Percentiles rank a stretch among this genome's conserved stretches.
These are phyloP conservation scores for Aspergillus taichungensis DNA, from an alignment of 495 filamentous ascomycete genomes.

Conservation along the genomic window DNA sequence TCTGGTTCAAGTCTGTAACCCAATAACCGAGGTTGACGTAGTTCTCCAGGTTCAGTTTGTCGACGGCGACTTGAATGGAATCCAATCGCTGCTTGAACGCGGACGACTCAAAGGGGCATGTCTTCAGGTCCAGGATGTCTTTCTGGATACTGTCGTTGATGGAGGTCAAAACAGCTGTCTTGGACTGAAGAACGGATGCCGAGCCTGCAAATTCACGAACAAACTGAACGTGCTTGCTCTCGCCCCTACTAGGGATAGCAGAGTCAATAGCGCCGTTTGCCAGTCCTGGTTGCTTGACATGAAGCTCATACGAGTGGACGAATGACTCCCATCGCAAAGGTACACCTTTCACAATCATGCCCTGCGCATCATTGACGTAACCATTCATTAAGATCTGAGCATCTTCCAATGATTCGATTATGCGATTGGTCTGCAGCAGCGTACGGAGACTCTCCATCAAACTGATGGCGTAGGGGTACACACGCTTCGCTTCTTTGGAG, in stretches of 20 bases:
- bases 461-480: slow-evolving; percentile 95
- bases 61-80: slow-evolving; percentile 76
- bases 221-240: slow-evolving; percentile 93
- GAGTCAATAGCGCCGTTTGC: slow-evolving; percentile 52
- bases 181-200: slow-evolving; percentile 76
- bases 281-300: slow-evolving; percentile 62
- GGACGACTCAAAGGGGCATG: slow-evolving; percentile 67
- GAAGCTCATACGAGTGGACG: slow-evolving; percentile 89
- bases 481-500: slow-evolving; percentile 92
- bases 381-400: slow-evolving; percentile 81
- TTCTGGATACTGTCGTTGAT: slow-evolving; percentile 82
- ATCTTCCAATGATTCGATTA: slow-evolving; percentile 73
- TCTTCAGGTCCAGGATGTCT: slow-evolving; percentile 71
- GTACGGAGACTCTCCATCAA: slow-evolving; percentile 96
- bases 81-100: slow-evolving; percentile 76
- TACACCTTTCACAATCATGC: slow-evolving; percentile 73
- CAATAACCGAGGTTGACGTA: slow-evolving; percentile 85
- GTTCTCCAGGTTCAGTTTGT: slow-evolving; percentile 90
- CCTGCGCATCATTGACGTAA: slow-evolving; percentile 80
- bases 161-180: slow-evolving; percentile 64
- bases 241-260: slow-evolving; percentile 47
- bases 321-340: slow-evolving; percentile 94
- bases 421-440: slow-evolving; percentile 73
- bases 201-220: slow-evolving; percentile 83
- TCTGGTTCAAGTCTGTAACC: slow-evolving; percentile 77